Conservation (phyloP, 768 basidiomycete species). For the Auricularia sp. region DNA sequence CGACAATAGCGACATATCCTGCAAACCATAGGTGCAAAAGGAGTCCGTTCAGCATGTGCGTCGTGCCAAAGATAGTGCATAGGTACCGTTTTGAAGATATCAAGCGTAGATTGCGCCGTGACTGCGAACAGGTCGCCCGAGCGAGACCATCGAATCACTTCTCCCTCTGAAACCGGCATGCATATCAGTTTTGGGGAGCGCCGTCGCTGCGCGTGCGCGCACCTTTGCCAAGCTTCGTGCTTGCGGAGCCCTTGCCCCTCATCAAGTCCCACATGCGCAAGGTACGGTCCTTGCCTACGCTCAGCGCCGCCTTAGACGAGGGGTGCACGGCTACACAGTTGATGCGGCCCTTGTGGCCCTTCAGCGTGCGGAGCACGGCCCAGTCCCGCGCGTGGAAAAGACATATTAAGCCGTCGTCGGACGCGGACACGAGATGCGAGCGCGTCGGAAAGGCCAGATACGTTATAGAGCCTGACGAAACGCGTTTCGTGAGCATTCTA, state of each 20-base stretch:
- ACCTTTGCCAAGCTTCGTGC: conserved; percentile 86
- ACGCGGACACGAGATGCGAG: conserved; percentile 83
- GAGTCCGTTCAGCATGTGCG: background rate
- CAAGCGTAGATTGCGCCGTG: conserved; percentile 62
- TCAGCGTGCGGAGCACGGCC: conserved; percentile 76
- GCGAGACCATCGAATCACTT: conserved; percentile 81
- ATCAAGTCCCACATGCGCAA: conserved; percentile 98
- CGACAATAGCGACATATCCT: conserved; percentile 75
- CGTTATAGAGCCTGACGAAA: conserved; percentile 73
- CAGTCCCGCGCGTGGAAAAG: conserved; percentile 92
- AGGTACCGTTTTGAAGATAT: conserved; percentile 72
- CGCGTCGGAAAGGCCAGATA: conserved; percentile 77
- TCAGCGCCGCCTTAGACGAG: conserved; percentile 82
- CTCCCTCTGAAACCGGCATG: conserved; percentile 54
- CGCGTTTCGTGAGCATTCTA: background rate
- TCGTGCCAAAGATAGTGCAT: background rate
- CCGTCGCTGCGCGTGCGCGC: conserved; percentile 11
- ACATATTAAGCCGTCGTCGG: conserved; percentile 84
- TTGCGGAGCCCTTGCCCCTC: conserved; percentile 83
- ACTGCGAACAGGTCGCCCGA: conserved; percentile 74
- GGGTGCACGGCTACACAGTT: conserved; percentile 89
- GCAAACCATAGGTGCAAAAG: conserved; percentile 3
- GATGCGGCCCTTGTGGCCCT: conserved; percentile 89
- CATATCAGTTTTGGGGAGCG: background rate
- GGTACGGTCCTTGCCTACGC: conserved; percentile 82